Conservation (phyloP, 1,284 basidiomycete genomes). For the Trametes pubescens region DNA sequence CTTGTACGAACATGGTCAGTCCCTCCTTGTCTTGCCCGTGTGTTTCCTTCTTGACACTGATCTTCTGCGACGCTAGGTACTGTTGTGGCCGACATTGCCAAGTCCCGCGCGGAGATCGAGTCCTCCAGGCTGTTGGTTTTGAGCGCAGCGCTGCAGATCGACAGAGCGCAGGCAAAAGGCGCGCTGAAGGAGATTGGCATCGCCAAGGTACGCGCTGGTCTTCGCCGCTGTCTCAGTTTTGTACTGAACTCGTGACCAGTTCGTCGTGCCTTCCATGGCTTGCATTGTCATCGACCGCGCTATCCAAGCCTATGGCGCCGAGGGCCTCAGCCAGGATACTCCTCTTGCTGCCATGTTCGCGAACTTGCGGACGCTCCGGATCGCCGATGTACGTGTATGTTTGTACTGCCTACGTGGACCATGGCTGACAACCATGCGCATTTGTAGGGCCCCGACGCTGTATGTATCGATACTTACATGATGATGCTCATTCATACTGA, state of each 20-base stretch:
- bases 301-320: conserved; percentile 95
- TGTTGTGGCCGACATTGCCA: conserved; percentile 90
- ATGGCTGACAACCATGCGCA: not conserved
- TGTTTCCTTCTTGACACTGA: not conserved
- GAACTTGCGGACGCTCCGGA: conserved; percentile 84
- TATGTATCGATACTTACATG: conserved; percentile 32
- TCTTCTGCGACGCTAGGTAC: conserved; percentile 61
- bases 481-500: not conserved
- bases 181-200: conserved; percentile 98
- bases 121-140: conserved; percentile 87
- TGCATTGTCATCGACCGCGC: conserved; percentile 90
- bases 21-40: not conserved
- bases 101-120: conserved; percentile 94
- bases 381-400: conserved; percentile 90
- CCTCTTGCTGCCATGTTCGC: conserved; percentile 84
- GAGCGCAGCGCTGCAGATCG: conserved; percentile 95
- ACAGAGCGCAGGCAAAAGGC: conserved; percentile 90
- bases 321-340: conserved; percentile 93
- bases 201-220: conserved; percentile 75
- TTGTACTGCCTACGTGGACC: too few species aligned
- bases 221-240: not conserved
- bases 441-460: conserved; percentile 82
- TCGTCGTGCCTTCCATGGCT: conserved; percentile 92
- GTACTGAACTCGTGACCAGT: conserved; percentile 54
- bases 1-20: conserved; percentile 87